Evolutionary conservation across 2,329 filamentous ascomycete species (phyloP).

Genomic region (Chrysosporium queenslandicum): DNA sequence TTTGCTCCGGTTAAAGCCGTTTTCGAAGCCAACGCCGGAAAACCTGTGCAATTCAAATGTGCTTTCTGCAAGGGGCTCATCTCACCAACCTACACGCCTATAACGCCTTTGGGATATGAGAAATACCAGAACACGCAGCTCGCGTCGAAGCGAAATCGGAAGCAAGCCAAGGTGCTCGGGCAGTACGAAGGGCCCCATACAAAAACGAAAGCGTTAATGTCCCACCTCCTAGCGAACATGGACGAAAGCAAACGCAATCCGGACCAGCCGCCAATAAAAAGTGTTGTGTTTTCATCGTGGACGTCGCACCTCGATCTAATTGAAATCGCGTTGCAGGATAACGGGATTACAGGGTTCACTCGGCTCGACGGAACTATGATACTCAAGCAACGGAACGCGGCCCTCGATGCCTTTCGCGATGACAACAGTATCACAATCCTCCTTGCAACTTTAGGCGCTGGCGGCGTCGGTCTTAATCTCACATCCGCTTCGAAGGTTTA

Average conservation of each 20-base stretch:
- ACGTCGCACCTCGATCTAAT: conserved; percentile 91
- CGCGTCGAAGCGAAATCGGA: conserved; percentile 41
- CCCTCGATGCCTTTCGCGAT: conserved; percentile 68
- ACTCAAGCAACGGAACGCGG: conserved; percentile 59
- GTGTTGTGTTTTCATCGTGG: conserved; percentile 94
- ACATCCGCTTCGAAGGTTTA: conserved; percentile 79
- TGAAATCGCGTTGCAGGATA: conserved; percentile 61
- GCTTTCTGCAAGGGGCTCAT: conserved; percentile 58
- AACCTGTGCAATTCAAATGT: conserved; percentile 45
- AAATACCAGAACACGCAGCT: conserved; percentile 46
- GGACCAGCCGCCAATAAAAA: conserved; percentile 69
- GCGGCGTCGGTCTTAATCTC: conserved; percentile 82
- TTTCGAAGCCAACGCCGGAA: conserved; percentile 38
- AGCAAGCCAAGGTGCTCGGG: conserved; percentile 49
- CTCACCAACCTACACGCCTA: conserved; percentile 54
- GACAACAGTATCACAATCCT: conserved; percentile 65
- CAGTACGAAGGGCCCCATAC: conserved; percentile 79
- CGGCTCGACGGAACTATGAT: conserved; percentile 90
- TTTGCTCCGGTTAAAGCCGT: conserved; percentile 51
- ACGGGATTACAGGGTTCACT: conserved; percentile 47
- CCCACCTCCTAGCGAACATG: conserved; percentile 57
- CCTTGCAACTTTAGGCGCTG: conserved; percentile 83
- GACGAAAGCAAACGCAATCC: conserved; percentile 44
- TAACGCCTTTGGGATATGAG: conserved; percentile 51
- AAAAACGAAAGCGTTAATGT: conserved; percentile 73